Base-by-base conservation (phyloP, 352 stramenopile genomes). In the Phytophthora fragariae region DNA sequence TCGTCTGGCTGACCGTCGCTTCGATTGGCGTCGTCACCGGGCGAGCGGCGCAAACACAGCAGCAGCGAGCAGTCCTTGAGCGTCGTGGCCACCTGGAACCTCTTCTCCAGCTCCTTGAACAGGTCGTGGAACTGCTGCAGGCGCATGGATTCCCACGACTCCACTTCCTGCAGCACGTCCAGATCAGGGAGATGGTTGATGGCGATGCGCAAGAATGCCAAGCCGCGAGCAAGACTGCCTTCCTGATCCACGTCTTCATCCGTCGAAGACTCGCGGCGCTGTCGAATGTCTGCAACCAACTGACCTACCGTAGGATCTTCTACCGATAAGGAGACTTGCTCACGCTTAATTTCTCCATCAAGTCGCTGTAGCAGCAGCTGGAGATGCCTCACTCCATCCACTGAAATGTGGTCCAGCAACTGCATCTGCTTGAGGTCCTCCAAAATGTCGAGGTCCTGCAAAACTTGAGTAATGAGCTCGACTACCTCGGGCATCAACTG, bases 351-450 rank as follows among this genome's bases (percentile, higher is more conserved):
- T 12, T 70, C 70, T 73, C 74, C 62, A 57, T 91, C 72, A 1
- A 92, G 57, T 17, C 69, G 68, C 9, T 80, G 64, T 5, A 93
- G 53, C 15, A 94, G 63, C 29, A 85, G 59, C 52, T 91, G 84
- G 2, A 94, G 44, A 66, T 93, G 86, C 73, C 88, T 87, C 49
- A 94, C 72, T 11, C 85, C 90, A 59, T 97, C 89, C 12, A 94
- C 88, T 53, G 84, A 91, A 71, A 95, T 87, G 57, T 91, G 78
- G 72, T 96, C 91, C 21, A 96, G 70, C 54, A 89, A 69, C 62
- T 97, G 91, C 76, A 96, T 92, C 64, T 89, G 77, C 79, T 94
- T 92, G 5, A 97, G 69, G 61, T 96, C 88, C 39, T 94, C 77
- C 37, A 97, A 72, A 56, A 97, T 90, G 11, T 85, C 72, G 10